Evolutionary conservation across 2,329 filamentous ascomycete species (phyloP), one percentile per base, ranked within the genome.

Genomic region (Aaosphaeria arxii): DNA sequence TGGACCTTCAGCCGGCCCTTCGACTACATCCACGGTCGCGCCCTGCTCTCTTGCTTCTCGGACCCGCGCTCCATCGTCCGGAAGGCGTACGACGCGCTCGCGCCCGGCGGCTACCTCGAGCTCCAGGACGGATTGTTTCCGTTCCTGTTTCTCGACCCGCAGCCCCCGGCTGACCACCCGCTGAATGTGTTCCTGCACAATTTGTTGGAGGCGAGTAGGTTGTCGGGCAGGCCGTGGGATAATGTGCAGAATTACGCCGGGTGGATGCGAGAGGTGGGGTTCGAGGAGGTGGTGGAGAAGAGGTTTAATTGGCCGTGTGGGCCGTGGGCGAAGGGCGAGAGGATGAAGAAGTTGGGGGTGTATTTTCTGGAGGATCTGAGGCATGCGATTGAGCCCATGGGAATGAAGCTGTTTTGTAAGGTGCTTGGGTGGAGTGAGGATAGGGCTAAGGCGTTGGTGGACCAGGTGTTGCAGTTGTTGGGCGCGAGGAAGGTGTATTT

Each of bases 21-120:
- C 58, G 81, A 85, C 61, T 76, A 79, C 55, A 77, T 85, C 75
- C 72, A 78, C 75, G 58, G 75, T 64, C 58, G 76, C 57, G 53
- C 76, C 71, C 70, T 80, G 70, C 55, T 73, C 54, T 74, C 75
- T 17, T 74, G 76, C 33, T 74, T 86, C 35, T 66, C 71, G 5
- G 72, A 84, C 56, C 81, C 80, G 57, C 63, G 66, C 4, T 62
- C 67, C 7, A 64, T 84, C 43, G 58, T 81, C 11, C 62, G 72
- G 29, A 71, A 74, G 30, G 45, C 48, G 6, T 56, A 50, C 42
- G 43, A 47, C 47, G 61, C 70, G 52, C 70, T 80, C 1, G 70
- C 70, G 40, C 75, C 75, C 0, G 75, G 75, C 11, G 77, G 76
- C 5, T 79, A 73, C 67, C 60, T 79, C 24, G 77, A 80, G 49